Evolutionary conservation across 805 yeast species (phyloP).

Genomic region (Hanseniaspora vineae): DNA sequence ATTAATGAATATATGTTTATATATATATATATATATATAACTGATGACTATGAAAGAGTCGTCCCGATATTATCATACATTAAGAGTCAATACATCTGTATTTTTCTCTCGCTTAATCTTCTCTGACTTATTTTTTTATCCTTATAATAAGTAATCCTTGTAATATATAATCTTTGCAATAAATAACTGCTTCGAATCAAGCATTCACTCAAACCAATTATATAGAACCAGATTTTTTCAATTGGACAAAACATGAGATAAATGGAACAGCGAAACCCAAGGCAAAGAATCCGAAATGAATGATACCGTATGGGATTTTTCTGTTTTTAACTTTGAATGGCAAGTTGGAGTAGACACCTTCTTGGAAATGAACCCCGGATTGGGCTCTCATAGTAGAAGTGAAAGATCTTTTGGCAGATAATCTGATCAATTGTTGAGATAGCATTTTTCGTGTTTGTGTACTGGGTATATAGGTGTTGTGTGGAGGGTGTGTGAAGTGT

Average conservation of each 20-base stretch:
- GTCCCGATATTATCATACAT: no score
- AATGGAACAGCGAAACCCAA: slow-evolving; percentile 67
- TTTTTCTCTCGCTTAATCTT: no score
- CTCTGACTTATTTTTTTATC: no score
- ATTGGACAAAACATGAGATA: slow-evolving; percentile 64
- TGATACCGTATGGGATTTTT: slow-evolving; percentile 74
- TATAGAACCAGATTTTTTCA: slow-evolving; percentile 70
- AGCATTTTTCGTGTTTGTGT: slow-evolving; percentile 14
- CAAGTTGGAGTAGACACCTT: slow-evolving; percentile 81
- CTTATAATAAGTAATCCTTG: neutral
- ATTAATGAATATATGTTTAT: neutral
- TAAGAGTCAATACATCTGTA: no score
- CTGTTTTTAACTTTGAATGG: slow-evolving; percentile 94
- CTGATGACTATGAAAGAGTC: no score
- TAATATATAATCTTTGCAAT: neutral
- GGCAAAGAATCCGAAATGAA: slow-evolving; percentile 70
- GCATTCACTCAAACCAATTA: slow-evolving; percentile 14
- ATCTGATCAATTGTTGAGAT: slow-evolving; percentile 21
- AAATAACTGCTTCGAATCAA: neutral
- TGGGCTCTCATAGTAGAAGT: slow-evolving; percentile 37
- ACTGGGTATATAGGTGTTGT: neutral
- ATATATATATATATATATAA: no score
- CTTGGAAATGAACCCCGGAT: slow-evolving; percentile 43
- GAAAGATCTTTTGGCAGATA: slow-evolving; percentile 34
- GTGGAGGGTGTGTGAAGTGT: no score